Base-by-base conservation (phyloP, 208 protist genomes). In the Crithidia bombi region DNA sequence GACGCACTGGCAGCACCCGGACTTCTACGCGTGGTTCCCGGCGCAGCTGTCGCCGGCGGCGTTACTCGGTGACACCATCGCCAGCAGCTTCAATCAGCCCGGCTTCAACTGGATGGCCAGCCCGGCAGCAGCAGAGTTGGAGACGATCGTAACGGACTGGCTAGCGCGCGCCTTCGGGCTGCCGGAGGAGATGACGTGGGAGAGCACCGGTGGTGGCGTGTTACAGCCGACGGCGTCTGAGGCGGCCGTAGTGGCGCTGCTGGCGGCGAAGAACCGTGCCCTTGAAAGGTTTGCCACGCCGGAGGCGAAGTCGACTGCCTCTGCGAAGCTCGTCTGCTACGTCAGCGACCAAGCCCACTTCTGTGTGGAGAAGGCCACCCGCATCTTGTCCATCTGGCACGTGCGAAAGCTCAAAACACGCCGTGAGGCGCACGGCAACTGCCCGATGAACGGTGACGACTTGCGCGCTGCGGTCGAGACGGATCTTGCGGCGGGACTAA, bases 1-100 rank as follows among this genome's bases (percentile, higher is more conserved):
- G 69, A 91, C 79, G 17, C 80, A 89, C 73, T 91, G 87, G 85
- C 87, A 93, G 72, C 76, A 81, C 70, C 73, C 78, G n/a, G 65
- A 80, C 49, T 90, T 90, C 55, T 84, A 81, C 61, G 75, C 82
- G 4, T 87, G 64, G 64, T 89, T 87, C 46, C 84, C 87, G 21
- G 78, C 81, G 25, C 80, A 85, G 61, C 23, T 81, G 14, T 85
- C 79, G 3, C 76, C 85, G 10, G 70, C 85, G 1, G 70, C 85
- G 32, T 64, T 90, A 17, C 76, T 90, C 12, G 87, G 82, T n/a
- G 85, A 91, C 65, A 81, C 82, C 49, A 30, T 91, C 14, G 74
- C 78, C 9, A 81, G 49, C 28, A 49, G 69, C 12, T 69, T 91
- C 33, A 81, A 78, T 44, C 83, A 83, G 46, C 66, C 85, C 3